Conservation (phyloP, 2,329 filamentous ascomycete genomes). For the Fusarium acutatum region DNA sequence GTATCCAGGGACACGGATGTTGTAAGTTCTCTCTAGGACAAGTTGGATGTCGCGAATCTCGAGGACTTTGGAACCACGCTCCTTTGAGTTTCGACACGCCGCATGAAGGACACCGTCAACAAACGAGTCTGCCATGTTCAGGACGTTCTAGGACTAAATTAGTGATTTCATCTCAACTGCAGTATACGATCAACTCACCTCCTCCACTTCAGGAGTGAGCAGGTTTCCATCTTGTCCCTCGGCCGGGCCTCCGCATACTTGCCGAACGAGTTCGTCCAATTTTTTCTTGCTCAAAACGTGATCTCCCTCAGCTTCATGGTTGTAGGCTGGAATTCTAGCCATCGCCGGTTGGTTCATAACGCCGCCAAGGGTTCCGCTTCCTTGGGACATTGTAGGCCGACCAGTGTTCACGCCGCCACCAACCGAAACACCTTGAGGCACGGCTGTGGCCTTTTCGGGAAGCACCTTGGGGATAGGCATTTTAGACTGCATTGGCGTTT, state of each 20-base stretch:
- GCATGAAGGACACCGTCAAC: conserved; percentile 89
- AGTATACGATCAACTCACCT: conserved; percentile 65
- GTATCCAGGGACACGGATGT: conserved; percentile 93
- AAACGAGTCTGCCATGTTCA: conserved; percentile 92
- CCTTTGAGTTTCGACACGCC: conserved; percentile 91
- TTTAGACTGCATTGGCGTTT: conserved; percentile 62
- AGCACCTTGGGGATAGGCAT: conserved; percentile 87
- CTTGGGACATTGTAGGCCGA: conserved; percentile 86
- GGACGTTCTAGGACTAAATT: conserved; percentile 71
- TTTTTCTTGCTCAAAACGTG: conserved; percentile 98
- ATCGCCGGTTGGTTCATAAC: conserved; percentile 90
- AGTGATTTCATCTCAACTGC: conserved; percentile 18
- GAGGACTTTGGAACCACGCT: conserved; percentile 87
- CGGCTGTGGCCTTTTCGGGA: conserved; percentile 70
- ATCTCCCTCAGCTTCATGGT: conserved; percentile 90
- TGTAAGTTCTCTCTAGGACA: conserved; percentile 84
- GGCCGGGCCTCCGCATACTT: conserved; percentile 84
- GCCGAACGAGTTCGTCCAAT: conserved; percentile 91
- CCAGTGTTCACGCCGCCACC: conserved; percentile 66
- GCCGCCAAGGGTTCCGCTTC: conserved; percentile 78
- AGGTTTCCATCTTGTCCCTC: conserved; percentile 79
- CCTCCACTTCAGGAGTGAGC: conserved; percentile 92
- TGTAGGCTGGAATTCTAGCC: conserved; percentile 81
- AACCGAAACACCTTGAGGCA: conserved; percentile 78
- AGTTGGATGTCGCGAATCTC: conserved; percentile 89